Evolutionary conservation across 169 alveolate genomes (phyloP).

Genomic region (Miamiensis avidus): DNA sequence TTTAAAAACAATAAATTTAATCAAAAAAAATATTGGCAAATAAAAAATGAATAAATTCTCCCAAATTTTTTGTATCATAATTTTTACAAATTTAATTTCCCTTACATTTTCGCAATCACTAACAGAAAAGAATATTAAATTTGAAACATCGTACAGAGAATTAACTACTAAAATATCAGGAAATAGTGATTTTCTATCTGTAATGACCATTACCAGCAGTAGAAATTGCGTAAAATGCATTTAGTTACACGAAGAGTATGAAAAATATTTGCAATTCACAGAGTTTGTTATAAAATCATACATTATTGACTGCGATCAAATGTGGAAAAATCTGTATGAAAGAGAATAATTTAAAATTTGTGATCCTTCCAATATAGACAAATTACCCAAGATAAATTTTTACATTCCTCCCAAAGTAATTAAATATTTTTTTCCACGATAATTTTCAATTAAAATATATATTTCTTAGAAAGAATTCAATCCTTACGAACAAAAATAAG

Average conservation of each 20-base stretch:
- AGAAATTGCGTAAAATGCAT: neutral
- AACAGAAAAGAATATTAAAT: too few relatives aligned
- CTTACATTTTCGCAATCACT: too few relatives aligned
- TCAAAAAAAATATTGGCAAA: too few relatives aligned
- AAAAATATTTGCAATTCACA: neutral
- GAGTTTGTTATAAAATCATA: neutral
- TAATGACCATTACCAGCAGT: neutral
- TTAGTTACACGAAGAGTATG: neutral
- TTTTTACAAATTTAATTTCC: too few relatives aligned
- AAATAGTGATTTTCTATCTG: neutral
- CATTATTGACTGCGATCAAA: neutral
- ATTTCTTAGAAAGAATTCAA: too few relatives aligned
- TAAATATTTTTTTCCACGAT: too few relatives aligned
- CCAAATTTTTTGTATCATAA: too few relatives aligned
- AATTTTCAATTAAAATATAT: neutral
- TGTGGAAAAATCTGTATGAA: neutral
- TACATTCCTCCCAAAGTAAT: neutral
- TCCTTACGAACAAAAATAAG: too few relatives aligned
- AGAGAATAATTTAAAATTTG: neutral
- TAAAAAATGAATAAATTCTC: too few relatives aligned
- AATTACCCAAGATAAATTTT: neutral
- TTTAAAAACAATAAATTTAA: too few relatives aligned
- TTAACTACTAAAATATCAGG: neutral
- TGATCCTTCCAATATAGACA: neutral
- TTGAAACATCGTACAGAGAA: neutral